phyloP scores from a whole-genome alignment of 345 rosid species.

The sweet orange (Citrus sinensis) region DNA sequence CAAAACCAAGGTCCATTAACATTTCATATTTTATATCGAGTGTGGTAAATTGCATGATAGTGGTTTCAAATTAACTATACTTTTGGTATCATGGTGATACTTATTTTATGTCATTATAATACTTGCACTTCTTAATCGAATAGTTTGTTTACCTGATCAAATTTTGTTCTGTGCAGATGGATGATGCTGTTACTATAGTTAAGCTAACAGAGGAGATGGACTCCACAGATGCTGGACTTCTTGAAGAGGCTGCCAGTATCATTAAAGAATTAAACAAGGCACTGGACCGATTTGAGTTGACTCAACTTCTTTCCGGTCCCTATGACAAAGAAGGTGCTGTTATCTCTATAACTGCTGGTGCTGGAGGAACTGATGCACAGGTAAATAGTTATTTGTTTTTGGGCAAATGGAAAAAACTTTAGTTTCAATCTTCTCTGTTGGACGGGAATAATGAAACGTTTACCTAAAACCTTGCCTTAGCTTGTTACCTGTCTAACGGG shows the following conservation, averaged over 20 bases:
- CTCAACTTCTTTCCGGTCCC: conserved; percentile 92
- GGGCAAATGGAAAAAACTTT: neutral
- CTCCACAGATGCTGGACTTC: conserved; percentile 69
- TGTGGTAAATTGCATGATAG: neutral
- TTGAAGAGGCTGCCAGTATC: conserved; percentile 71
- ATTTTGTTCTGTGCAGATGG: conserved; percentile 48
- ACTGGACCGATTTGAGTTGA: conserved; percentile 71
- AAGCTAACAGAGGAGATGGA: conserved; percentile 92
- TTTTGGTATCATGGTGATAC: neutral
- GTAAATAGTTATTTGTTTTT: conserved; percentile 32
- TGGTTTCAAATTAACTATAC: neutral
- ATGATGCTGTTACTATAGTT: conserved; percentile 88
- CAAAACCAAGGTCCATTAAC: conserved; percentile 53
- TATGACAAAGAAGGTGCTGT: conserved; percentile 95
- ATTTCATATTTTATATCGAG: neutral
- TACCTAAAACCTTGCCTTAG: neutral
- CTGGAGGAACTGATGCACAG: conserved; percentile 99
- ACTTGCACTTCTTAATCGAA: neutral
- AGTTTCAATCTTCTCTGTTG: neutral
- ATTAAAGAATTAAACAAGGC: conserved; percentile 67
- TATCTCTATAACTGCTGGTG: conserved; percentile 84
- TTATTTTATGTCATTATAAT: neutral
- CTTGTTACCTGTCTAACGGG: neutral
- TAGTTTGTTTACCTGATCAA: neutral
- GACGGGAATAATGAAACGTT: neutral